A percentile compares a stretch with the other conserved stretches of the same genome.
These are phyloP conservation scores for Podospora appendiculata DNA, from an alignment of 495 filamentous ascomycete genomes.

Conservation along the genomic window DNA sequence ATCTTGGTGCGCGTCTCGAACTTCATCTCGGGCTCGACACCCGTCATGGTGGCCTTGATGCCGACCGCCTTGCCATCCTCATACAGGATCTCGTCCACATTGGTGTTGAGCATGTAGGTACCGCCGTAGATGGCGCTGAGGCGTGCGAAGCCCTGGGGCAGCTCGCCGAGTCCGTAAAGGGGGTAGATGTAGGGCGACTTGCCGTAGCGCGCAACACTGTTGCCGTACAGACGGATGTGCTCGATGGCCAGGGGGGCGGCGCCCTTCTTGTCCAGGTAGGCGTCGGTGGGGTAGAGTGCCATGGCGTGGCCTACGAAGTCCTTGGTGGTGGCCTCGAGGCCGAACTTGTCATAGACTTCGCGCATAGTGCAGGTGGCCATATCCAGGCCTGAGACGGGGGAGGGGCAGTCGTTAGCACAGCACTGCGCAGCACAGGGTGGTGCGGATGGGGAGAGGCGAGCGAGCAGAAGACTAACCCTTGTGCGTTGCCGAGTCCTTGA, in stretches of 20 bases:
- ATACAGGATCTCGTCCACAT: constrained; percentile 81
- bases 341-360: constrained; percentile 96
- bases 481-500: constrained; percentile 76
- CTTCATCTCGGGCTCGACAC: constrained; percentile 77
- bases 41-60: constrained; percentile 94
- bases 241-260: constrained; percentile 78
- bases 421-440: neutral
- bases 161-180: constrained; percentile 92
- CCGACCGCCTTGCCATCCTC: constrained; percentile 73
- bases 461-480: constrained; percentile 51
- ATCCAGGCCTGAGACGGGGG: constrained; percentile 59
- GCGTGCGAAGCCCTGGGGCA: constrained; percentile 96
- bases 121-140: constrained; percentile 96
- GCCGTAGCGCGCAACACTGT: constrained; percentile 95
- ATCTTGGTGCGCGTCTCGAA: constrained; percentile 94
- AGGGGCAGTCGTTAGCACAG: neutral
- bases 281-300: constrained; percentile 87
- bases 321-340: constrained; percentile 81
- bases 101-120: constrained; percentile 98
- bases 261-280: constrained; percentile 68
- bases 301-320: constrained; percentile 98
- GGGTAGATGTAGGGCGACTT: constrained; percentile 99
- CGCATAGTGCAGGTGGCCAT: constrained; percentile 77
- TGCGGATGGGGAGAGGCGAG: neutral
- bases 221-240: constrained; percentile 92